phyloP scores from a whole-genome alignment of 306 rosid species.

The Cicer arietinum region DNA sequence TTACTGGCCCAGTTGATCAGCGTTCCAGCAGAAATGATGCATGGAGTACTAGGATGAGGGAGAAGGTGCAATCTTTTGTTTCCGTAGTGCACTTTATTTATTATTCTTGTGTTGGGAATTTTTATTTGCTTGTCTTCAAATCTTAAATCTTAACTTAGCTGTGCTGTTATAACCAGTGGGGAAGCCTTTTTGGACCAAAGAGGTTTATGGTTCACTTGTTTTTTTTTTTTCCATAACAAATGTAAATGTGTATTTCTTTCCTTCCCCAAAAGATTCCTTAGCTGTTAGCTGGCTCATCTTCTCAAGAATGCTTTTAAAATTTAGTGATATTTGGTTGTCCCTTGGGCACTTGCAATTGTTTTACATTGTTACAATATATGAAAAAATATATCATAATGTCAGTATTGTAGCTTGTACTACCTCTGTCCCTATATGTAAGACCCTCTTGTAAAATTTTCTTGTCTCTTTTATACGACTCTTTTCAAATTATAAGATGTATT shows the following conservation, averaged over 20 bases:
- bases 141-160: conserved; percentile 27
- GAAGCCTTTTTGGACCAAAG: background rate
- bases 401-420: background rate
- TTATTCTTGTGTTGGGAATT: conserved; percentile 25
- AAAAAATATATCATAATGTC: background rate
- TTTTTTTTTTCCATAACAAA: background rate
- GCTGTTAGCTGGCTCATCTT: conserved; percentile 6
- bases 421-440: too few relatives aligned
- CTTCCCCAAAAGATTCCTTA: background rate
- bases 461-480: too few relatives aligned
- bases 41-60: conserved; percentile 99
- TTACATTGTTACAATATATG: background rate
- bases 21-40: conserved; percentile 92
- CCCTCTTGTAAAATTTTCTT: too few relatives aligned
- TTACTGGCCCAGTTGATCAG: conserved; percentile 68
- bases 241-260: conserved; percentile 8
- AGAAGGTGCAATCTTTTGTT: conserved; percentile 67
- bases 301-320: conserved; percentile 1
- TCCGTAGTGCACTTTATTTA: conserved; percentile 8
- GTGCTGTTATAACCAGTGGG: conserved; percentile 7
- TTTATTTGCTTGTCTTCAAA: conserved; percentile 11
- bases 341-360: conserved; percentile 9
- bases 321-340: background rate
- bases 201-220: conserved; percentile 20
- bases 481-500: too few relatives aligned